phyloP scores from a whole-genome alignment of 2,329 filamentous ascomycete genomes.

The Colletotrichum scovillei region DNA sequence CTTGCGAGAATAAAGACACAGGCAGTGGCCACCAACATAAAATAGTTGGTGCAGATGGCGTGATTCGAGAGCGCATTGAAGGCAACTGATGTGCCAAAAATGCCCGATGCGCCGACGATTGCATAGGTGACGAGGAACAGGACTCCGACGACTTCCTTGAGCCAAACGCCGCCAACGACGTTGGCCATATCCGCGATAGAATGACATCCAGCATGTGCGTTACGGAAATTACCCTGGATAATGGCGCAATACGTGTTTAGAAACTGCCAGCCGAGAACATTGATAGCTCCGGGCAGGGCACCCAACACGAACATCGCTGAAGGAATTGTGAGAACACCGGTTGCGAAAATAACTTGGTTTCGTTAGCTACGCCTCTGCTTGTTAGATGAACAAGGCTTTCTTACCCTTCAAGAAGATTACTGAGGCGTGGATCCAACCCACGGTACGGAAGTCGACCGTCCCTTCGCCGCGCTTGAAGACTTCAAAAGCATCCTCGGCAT shows the following conservation, averaged over 20 bases:
- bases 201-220: constrained; percentile 51
- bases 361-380: not conserved
- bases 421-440: constrained; percentile 58
- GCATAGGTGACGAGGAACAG: constrained; percentile 70
- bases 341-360: constrained; percentile 52
- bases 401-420: constrained; percentile 59
- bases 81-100: constrained; percentile 68
- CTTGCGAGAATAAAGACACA: constrained; percentile 61
- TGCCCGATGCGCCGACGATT: constrained; percentile 66
- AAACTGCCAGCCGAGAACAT: constrained; percentile 54
- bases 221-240: constrained; percentile 52
- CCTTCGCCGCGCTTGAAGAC: constrained; percentile 57
- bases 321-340: constrained; percentile 54
- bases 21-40: constrained; percentile 62
- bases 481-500: constrained; percentile 47
- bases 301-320: constrained; percentile 55
- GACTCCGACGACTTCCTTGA: constrained; percentile 64
- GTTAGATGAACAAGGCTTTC: not conserved
- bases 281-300: constrained; percentile 55
- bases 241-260: constrained; percentile 54
- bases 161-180: constrained; percentile 61
- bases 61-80: constrained; percentile 70
- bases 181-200: constrained; percentile 66
- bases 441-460: constrained; percentile 58
- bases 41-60: constrained; percentile 69